Evolutionary conservation across 2,329 filamentous ascomycete genomes (phyloP), one percentile per base, ranked within the genome.

Genomic region (Fusarium austroafricanum): DNA sequence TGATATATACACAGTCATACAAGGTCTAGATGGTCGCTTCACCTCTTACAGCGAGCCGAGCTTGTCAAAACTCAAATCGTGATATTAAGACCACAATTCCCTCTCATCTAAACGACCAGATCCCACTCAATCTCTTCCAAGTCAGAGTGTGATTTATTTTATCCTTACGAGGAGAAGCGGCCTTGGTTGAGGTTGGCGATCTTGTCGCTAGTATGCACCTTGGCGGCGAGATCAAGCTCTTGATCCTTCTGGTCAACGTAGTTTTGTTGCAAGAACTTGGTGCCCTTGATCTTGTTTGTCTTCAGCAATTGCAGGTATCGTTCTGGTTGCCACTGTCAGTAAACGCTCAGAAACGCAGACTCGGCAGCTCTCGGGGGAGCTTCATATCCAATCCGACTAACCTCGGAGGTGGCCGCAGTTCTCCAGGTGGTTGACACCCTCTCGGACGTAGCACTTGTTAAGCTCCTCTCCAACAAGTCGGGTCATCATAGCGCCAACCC

Each of bases 401-500:
- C 92, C 92, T 91, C 92, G 86, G 80, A 95, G 79, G 75, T 87
- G 83, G 70, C 92, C 92, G 80, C 92, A 96, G 83, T 95, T 96
- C 86, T 95, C 92, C 79, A 96, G 81, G 79, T 96, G 92, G 80
- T 96, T 96, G 71, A 94, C 91, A 57, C 92, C 93, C 81, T 96
- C 91, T 72, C 88, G 86, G 80, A 89, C 88, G 81, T 96, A 96
- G 84, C 92, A 96, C 83, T 93, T 95, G 80, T 90, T 86, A 83
- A 96, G 83, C 84, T 96, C 92, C 79, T 95, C 91, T 68, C 91
- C 84, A 55, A 96, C 91, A 67, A 96, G 82, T 65, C 92, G 86
- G 59, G 91, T 91, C 92, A 94, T 96, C 92, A 96, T 96, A 78
- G 90, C 90, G 78, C 89, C 89, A 62, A 96, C 92, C 93, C 93